Conservation (phyloP, 805 yeast species). For the Monosporozyma servazzii region DNA sequence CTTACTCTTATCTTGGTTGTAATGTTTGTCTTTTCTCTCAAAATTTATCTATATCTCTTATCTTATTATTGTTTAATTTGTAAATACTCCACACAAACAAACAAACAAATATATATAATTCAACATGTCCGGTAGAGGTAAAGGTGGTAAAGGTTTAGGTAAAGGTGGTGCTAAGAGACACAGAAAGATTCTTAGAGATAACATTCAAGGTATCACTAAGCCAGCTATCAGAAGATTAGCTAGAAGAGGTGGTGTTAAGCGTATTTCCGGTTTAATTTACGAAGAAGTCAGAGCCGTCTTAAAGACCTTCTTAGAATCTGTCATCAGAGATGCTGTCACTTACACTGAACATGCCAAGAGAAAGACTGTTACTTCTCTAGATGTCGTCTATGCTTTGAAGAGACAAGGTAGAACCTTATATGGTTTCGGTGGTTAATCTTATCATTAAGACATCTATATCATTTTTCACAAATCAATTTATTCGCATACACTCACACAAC, state of each 20-base stretch:
- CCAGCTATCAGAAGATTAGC: slow-evolving; percentile 99
- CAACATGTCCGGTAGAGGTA: slow-evolving; percentile 95
- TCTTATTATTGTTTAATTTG: neutral
- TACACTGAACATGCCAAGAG: slow-evolving; percentile 99
- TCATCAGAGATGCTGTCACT: slow-evolving; percentile 98
- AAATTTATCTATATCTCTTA: neutral
- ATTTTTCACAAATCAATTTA: neutral
- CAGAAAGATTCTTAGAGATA: slow-evolving; percentile 98
- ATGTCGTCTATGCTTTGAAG: slow-evolving; percentile 98
- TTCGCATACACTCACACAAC: neutral
- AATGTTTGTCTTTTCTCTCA: neutral
- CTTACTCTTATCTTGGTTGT: neutral
- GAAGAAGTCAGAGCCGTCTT: slow-evolving; percentile 98
- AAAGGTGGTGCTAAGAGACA: slow-evolving; percentile 99
- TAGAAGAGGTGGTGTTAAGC: slow-evolving; percentile 99
- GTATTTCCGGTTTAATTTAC: slow-evolving; percentile 97
- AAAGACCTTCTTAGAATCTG: slow-evolving; percentile 91
- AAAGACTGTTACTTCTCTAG: slow-evolving; percentile 98
- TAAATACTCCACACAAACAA: slow-evolving; percentile 4
- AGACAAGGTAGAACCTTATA: slow-evolving; percentile 99
- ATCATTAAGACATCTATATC: neutral
- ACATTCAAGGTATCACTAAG: slow-evolving; percentile 99
- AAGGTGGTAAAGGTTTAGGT: slow-evolving; percentile 99
- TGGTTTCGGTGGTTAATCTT: slow-evolving; percentile 95
- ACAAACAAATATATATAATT: slow-evolving; percentile 9